Evolutionary conservation across 2,329 filamentous ascomycete species (phyloP).

Genomic region (Anthostomella pinea): DNA sequence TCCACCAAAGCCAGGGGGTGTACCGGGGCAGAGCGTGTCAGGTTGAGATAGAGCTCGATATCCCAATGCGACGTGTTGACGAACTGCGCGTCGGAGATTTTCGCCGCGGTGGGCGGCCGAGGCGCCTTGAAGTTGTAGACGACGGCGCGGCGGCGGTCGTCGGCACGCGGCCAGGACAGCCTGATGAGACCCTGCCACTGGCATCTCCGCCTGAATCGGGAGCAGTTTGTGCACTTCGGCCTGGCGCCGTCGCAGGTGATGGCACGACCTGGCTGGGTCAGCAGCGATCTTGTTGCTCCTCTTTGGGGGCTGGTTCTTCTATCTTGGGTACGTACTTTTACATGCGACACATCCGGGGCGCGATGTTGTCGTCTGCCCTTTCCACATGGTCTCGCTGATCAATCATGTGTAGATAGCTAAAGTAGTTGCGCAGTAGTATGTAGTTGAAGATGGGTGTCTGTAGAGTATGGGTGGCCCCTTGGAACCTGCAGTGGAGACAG

Average conservation of each 20-base stretch:
- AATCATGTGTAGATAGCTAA: constrained; percentile 2
- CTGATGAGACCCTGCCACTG: background rate
- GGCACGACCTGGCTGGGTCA: constrained; percentile 1
- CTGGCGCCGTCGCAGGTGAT: background rate
- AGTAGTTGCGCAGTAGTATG: constrained; percentile 4
- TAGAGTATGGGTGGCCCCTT: background rate
- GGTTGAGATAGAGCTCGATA: constrained; percentile 17
- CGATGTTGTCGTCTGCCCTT: constrained; percentile 1
- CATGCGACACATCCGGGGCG: constrained; percentile 1
- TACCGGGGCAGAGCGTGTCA: constrained; percentile 6
- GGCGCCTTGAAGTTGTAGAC: background rate
- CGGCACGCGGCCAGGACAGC: constrained; percentile 5
- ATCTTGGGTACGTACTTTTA: constrained; percentile 6
- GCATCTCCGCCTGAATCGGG: background rate
- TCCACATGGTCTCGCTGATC: constrained; percentile 4
- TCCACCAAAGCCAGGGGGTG: constrained; percentile 6
- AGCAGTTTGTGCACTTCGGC: background rate
- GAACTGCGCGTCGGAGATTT: constrained; percentile 10
- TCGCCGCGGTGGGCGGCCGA: background rate
- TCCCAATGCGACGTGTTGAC: constrained; percentile 17
- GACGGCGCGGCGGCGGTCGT: background rate
- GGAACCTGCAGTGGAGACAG: constrained; percentile 1
- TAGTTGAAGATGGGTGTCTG: too few species aligned
- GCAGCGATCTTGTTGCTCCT: background rate
- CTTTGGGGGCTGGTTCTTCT: constrained; percentile 1